Evolutionary conservation across 768 basidiomycete species (phyloP).

Genomic region (Podaxis sp.): DNA sequence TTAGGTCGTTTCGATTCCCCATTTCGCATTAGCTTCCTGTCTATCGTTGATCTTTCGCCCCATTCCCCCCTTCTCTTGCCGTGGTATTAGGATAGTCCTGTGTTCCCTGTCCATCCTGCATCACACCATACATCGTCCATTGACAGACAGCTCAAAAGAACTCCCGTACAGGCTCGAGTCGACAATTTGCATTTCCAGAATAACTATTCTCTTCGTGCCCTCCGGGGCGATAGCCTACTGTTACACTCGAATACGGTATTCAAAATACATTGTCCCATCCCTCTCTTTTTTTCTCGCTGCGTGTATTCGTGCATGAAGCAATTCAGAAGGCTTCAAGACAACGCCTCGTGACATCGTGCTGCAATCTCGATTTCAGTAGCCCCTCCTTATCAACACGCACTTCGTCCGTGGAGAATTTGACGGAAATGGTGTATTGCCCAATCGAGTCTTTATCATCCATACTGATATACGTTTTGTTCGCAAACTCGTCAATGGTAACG

Average conservation of each 20-base stretch:
- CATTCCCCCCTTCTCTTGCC: background rate
- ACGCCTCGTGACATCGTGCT: slow-evolving; percentile 24
- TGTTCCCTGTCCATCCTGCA: background rate
- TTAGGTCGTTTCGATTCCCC: background rate
- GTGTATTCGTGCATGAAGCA: background rate
- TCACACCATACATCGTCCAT: background rate
- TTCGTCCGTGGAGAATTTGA: slow-evolving; percentile 56
- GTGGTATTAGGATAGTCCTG: background rate
- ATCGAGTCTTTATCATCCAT: slow-evolving; percentile 32
- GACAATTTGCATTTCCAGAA: background rate
- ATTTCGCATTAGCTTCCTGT: background rate
- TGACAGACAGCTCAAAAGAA: background rate
- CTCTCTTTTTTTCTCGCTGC: background rate
- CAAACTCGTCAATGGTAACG: slow-evolving; percentile 37
- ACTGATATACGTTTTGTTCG: slow-evolving; percentile 52
- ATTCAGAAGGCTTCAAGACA: background rate
- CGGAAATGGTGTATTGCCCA: slow-evolving; percentile 46
- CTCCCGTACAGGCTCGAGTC: background rate
- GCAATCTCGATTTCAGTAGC: slow-evolving; percentile 19
- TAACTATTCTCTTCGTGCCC: background rate
- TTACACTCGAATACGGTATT: background rate
- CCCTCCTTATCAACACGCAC: slow-evolving; percentile 46
- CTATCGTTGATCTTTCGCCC: background rate
- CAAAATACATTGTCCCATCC: background rate
- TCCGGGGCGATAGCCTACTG: background rate